Evolutionary conservation across 805 yeast genomes (phyloP).

Genomic region (Candida ipomoeae): DNA sequence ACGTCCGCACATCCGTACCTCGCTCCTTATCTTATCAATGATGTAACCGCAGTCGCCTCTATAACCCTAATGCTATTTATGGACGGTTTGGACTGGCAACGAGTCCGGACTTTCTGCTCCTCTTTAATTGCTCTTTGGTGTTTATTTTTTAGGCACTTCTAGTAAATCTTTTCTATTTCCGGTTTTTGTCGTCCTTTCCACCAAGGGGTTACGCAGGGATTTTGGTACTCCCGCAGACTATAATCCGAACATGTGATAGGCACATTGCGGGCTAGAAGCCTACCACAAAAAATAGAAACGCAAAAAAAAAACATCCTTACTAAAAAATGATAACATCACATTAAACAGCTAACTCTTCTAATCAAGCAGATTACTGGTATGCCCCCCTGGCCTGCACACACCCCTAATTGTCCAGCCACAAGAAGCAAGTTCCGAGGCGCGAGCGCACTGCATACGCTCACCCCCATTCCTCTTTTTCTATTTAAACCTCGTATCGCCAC

Average conservation of each 20-base stretch:
- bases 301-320: not conserved
- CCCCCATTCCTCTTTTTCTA: constrained; percentile 9
- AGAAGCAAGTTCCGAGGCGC: constrained; percentile 2
- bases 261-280: not conserved
- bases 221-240: not conserved
- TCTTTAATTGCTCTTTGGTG: not conserved
- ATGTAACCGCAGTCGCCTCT: not conserved
- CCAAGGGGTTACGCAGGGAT: not conserved
- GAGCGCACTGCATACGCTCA: constrained; percentile 7
- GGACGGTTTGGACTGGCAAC: not conserved
- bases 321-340: not conserved
- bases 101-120: not conserved
- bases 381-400: not conserved
- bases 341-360: too few relatives aligned
- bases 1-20: constrained; percentile 2
- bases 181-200: not conserved
- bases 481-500: constrained; percentile 19
- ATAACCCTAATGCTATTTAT: not conserved
- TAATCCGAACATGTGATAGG: not conserved
- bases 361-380: too few relatives aligned
- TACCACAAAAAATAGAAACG: not conserved
- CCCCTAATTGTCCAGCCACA: not conserved
- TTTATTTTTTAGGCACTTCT: not conserved
- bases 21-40: constrained; percentile 4
- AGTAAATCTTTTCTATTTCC: not conserved